A percentile compares a stretch with the other conserved stretches of the same genome.
phyloP scores from a whole-genome alignment of 2,329 filamentous ascomycete species.

The Arthrobotrys sphaeroides region DNA sequence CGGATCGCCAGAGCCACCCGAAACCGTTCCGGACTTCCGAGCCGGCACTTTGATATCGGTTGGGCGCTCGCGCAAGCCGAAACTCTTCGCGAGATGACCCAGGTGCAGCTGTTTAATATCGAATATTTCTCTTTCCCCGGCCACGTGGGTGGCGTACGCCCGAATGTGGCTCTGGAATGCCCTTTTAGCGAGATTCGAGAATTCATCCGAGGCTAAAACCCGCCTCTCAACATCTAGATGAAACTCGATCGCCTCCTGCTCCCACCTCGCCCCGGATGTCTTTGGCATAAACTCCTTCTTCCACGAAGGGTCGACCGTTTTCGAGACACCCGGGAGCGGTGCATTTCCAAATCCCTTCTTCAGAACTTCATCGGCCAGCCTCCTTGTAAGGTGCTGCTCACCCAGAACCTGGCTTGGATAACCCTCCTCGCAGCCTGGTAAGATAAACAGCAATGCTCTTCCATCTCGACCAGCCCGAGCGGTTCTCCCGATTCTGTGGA shows the following conservation, averaged over 20 bases:
- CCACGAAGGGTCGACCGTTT: conserved; percentile 56
- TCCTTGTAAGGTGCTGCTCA: conserved; percentile 72
- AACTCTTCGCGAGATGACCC: conserved; percentile 92
- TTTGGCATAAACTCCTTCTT: conserved; percentile 56
- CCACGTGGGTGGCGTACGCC: conserved; percentile 92
- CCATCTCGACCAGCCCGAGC: conserved; percentile 90
- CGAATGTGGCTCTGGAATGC: conserved; percentile 92
- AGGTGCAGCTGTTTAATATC: conserved; percentile 91
- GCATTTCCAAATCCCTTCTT: conserved; percentile 70
- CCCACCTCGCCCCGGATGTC: conserved; percentile 55
- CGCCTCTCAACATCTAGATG: conserved; percentile 69
- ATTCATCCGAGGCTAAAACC: conserved; percentile 29
- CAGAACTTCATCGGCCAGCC: conserved; percentile 73
- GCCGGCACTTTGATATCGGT: conserved; percentile 75
- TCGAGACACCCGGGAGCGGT: conserved; percentile 56
- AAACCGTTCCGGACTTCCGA: conserved; percentile 59
- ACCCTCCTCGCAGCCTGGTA: conserved; percentile 89
- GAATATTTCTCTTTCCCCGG: conserved; percentile 84
- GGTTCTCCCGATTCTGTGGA: conserved; percentile 93
- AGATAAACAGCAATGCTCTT: conserved; percentile 85
- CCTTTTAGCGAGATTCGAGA: conserved; percentile 80
- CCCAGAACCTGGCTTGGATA: conserved; percentile 77
- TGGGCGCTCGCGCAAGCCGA: conserved; percentile 86
- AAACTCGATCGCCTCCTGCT: conserved; percentile 46
- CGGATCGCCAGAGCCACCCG: conserved; percentile 56